Percentiles rank a stretch among this genome's conserved stretches.
Conservation (phyloP, 306 rosid genomes). For the Gastrolobium villosum region DNA sequence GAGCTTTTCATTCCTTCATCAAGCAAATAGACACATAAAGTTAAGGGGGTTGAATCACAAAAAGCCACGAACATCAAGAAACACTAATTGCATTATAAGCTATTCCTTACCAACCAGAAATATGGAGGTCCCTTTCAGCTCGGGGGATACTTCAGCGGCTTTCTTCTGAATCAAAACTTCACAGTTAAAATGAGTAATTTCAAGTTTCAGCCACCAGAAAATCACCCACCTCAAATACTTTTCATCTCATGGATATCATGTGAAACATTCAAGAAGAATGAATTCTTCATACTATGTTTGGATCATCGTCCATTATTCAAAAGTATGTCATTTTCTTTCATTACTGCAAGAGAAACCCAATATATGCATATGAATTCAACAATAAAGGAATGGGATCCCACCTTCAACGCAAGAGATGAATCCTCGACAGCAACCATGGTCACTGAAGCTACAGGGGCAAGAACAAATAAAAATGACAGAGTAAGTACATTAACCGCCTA, state of each 20-base stretch:
- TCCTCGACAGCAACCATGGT: constrained; percentile 54
- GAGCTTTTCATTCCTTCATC: constrained; percentile 79
- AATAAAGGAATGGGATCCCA: constrained; percentile 50
- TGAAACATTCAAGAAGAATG: background rate
- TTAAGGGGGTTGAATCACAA: background rate
- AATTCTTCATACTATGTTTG: background rate
- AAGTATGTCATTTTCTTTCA: background rate
- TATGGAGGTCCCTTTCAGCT: constrained; percentile 87
- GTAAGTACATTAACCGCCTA: background rate
- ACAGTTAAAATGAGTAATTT: constrained; percentile 66
- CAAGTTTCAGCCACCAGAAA: constrained; percentile 39
- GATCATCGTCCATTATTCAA: background rate
- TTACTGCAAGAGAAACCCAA: background rate
- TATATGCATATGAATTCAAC: constrained; percentile 6
- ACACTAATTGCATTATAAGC: constrained; percentile 7
- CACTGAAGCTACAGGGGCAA: constrained; percentile 47
- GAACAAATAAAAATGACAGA: background rate
- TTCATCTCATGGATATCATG: background rate
- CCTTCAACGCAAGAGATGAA: constrained; percentile 71
- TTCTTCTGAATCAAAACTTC: constrained; percentile 76
- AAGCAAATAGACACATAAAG: constrained; percentile 25
- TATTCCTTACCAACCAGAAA: constrained; percentile 88
- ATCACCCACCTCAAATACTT: background rate
- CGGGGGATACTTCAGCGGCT: constrained; percentile 75
- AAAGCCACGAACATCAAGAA: constrained; percentile 27